phyloP scores from a whole-genome alignment of 352 stramenopile species.

The Phytophthora megakarya region DNA sequence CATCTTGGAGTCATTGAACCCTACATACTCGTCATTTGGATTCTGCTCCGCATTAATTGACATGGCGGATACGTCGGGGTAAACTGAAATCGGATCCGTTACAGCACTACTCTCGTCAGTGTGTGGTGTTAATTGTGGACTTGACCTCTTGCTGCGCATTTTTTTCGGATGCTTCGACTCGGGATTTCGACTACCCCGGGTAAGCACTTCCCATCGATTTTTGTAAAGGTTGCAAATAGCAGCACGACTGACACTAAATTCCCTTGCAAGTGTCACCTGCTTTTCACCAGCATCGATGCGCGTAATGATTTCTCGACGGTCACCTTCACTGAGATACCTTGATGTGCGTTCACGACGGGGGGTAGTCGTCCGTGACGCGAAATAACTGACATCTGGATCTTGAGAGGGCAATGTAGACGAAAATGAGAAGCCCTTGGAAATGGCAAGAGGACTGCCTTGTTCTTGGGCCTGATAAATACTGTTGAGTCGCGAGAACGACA shows the following conservation, averaged over 20 bases:
- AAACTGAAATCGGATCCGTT: slow-evolving; percentile 12
- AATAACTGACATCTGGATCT: slow-evolving; percentile 28
- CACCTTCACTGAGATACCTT: slow-evolving; percentile 31
- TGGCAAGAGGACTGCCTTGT: slow-evolving; percentile 6
- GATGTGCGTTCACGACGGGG: slow-evolving; percentile 33
- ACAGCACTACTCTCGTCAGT: neutral
- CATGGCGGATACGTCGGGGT: slow-evolving; percentile 33
- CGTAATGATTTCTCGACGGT: slow-evolving; percentile 47
- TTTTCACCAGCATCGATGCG: slow-evolving; percentile 54
- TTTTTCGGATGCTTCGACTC: slow-evolving; percentile 26
- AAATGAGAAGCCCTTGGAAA: slow-evolving; percentile 12
- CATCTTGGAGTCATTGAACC: neutral
- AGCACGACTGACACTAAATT: slow-evolving; percentile 53
- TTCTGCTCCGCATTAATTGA: slow-evolving; percentile 22
- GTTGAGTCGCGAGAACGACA: slow-evolving; percentile 8
- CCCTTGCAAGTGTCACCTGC: slow-evolving; percentile 50
- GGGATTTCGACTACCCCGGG: slow-evolving; percentile 34
- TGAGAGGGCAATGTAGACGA: slow-evolving; percentile 26
- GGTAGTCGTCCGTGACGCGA: slow-evolving; percentile 20
- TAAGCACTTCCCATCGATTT: slow-evolving; percentile 53
- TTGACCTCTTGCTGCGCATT: slow-evolving; percentile 12
- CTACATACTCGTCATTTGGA: neutral
- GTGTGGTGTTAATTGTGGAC: neutral
- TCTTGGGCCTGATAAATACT: slow-evolving; percentile 19
- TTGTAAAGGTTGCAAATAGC: slow-evolving; percentile 68